Conservation (phyloP, 2,329 filamentous ascomycete species). For the Herpotrichia juniperi region DNA sequence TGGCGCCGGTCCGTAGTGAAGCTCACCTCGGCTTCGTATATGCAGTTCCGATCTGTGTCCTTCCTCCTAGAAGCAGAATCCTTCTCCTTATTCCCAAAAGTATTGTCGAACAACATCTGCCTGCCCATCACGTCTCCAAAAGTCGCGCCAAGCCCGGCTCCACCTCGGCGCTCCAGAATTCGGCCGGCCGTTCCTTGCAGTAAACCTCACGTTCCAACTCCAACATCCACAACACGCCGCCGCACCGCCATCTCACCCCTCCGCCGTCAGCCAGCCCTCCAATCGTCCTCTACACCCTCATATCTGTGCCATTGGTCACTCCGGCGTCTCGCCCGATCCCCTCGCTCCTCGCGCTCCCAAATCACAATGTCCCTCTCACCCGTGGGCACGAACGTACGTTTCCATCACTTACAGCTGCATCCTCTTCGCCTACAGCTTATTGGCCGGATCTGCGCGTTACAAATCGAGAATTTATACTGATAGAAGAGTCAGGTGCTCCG, state of each 20-base stretch:
- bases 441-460: not conserved
- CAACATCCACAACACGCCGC: conserved; percentile 27
- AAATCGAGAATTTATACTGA: not conserved
- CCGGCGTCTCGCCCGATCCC: conserved; percentile 20
- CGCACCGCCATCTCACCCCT: conserved; percentile 24
- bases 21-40: no score
- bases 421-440: not conserved
- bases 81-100: not conserved
- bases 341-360: conserved; percentile 25
- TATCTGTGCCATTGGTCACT: conserved; percentile 38
- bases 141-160: conserved; percentile 32
- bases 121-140: conserved; percentile 4
- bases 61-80: not conserved
- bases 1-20: not conserved
- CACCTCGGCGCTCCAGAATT: not conserved
- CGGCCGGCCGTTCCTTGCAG: not conserved
- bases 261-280: conserved; percentile 20
- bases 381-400: conserved; percentile 60
- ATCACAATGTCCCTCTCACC: conserved; percentile 52
- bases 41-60: no score
- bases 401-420: conserved; percentile 4
- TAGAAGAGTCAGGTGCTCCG: conserved; percentile 77
- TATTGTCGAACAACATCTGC: not conserved
- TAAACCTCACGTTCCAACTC: conserved; percentile 34
- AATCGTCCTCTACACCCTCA: conserved; percentile 23